phyloP scores from a whole-genome alignment of 257 asterid species.

The Capsicum baccatum region DNA sequence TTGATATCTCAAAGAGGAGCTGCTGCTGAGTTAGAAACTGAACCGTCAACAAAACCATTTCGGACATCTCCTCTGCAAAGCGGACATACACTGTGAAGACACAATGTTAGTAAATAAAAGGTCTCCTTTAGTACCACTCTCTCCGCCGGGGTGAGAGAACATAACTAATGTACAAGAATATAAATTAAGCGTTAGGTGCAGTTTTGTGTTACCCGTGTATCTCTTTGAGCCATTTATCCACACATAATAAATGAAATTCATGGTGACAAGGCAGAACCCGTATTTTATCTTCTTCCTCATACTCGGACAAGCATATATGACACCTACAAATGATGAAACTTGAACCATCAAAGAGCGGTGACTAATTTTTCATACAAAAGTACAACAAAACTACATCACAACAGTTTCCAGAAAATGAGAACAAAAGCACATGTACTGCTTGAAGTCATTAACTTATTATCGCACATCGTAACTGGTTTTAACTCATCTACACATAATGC shows the following conservation, averaged over 20 bases:
- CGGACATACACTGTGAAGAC: constrained; percentile 78
- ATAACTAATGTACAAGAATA: constrained; percentile 2
- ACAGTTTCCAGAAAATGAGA: background rate
- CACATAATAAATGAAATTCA: constrained; percentile 76
- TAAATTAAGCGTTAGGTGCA: background rate
- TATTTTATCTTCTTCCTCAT: constrained; percentile 82
- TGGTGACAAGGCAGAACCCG: constrained; percentile 89
- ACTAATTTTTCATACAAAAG: background rate
- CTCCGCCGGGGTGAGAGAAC: background rate
- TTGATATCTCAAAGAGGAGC: constrained; percentile 30
- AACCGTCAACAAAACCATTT: constrained; percentile 55
- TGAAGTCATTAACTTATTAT: background rate
- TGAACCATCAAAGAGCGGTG: background rate
- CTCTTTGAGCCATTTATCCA: constrained; percentile 97
- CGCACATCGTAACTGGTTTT: background rate
- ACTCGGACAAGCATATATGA: constrained; percentile 85
- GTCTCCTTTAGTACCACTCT: background rate
- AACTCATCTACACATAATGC: background rate
- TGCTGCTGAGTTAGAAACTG: constrained; percentile 44
- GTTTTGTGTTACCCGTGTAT: constrained; percentile 70
- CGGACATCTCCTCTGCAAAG: constrained; percentile 91
- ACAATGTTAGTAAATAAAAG: constrained; percentile 28
- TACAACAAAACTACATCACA: background rate
- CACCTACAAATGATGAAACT: constrained; percentile 57
- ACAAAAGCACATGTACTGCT: background rate